Percentiles rank a stretch among this genome's conserved stretches.
phyloP scores from a whole-genome alignment of 108 stramenopile genomes.

The Seminavis robusta region DNA sequence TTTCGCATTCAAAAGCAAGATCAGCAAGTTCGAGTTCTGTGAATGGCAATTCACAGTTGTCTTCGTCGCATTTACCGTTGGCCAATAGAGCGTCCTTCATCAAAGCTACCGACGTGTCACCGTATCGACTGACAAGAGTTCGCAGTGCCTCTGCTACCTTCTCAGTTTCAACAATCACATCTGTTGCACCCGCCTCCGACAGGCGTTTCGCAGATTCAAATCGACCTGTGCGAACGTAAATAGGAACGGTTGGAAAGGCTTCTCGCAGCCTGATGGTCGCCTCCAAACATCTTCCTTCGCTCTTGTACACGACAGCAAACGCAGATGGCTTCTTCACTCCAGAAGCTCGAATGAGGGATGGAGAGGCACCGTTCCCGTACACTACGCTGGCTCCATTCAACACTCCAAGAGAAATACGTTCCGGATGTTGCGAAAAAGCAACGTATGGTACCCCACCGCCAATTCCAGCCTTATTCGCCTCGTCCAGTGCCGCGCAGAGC shows the following conservation, averaged over 20 bases:
- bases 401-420: slow-evolving; percentile 45
- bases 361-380: slow-evolving; percentile 59
- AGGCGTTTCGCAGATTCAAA: slow-evolving; percentile 27
- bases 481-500: slow-evolving; percentile 27
- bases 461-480: slow-evolving; percentile 5
- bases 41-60: slow-evolving; percentile 20
- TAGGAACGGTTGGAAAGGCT: slow-evolving; percentile 60
- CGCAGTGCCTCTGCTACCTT: no score
- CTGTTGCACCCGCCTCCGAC: slow-evolving; percentile 60
- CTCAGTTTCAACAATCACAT: no score
- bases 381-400: slow-evolving; percentile 54
- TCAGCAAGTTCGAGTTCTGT: no score
- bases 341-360: slow-evolving; percentile 50
- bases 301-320: slow-evolving; percentile 47
- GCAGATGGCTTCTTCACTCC: slow-evolving; percentile 62
- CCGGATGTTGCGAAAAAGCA: slow-evolving; percentile 54
- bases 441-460: slow-evolving; percentile 49
- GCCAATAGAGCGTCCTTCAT: slow-evolving; percentile 14
- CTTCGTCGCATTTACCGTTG: slow-evolving; percentile 8
- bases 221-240: slow-evolving; percentile 52
- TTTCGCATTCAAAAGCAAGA: no score
- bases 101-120: slow-evolving; percentile 1
- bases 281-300: slow-evolving; percentile 35
- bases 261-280: slow-evolving; percentile 50
- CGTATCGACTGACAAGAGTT: neutral